phyloP scores from a whole-genome alignment of 2,329 filamentous ascomycete species.

The Pseudopyrenochaeta lycopersici region DNA sequence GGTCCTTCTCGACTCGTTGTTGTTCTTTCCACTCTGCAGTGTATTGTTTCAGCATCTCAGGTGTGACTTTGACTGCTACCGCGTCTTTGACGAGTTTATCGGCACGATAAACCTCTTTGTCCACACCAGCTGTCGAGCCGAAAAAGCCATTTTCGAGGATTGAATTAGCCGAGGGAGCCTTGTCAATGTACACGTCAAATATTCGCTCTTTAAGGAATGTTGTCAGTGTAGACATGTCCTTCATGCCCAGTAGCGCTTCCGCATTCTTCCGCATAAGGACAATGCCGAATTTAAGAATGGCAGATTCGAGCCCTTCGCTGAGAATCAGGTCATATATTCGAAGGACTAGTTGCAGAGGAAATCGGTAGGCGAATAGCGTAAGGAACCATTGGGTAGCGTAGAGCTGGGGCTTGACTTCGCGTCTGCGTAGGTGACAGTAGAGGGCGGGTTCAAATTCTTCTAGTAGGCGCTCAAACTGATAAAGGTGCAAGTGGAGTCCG shows the following conservation, averaged over 20 bases:
- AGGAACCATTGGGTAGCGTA: constrained; percentile 99
- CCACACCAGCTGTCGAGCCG: constrained; percentile 85
- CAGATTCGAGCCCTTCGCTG: constrained; percentile 85
- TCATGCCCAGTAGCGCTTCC: constrained; percentile 78
- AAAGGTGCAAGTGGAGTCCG: constrained; percentile 89
- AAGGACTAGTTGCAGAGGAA: constrained; percentile 93
- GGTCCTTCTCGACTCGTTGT: constrained; percentile 80
- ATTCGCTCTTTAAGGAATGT: constrained; percentile 91
- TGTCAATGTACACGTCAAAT: constrained; percentile 97
- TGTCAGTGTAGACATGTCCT: constrained; percentile 89
- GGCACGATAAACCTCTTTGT: constrained; percentile 95
- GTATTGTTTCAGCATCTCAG: constrained; percentile 82
- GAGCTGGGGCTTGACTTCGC: constrained; percentile 86
- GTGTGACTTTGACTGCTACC: constrained; percentile 84
- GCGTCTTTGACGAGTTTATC: constrained; percentile 94
- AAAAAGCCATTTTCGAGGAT: constrained; percentile 98
- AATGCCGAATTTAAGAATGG: constrained; percentile 93
- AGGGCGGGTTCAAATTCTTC: constrained; percentile 94
- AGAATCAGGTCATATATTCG: constrained; percentile 96
- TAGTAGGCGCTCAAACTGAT: constrained; percentile 92
- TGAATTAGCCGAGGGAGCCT: constrained; percentile 88
- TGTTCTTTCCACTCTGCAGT: constrained; percentile 92
- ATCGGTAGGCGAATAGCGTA: constrained; percentile 97
- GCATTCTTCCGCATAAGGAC: constrained; percentile 97
- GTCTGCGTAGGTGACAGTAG: constrained; percentile 90